Evolutionary conservation across 2,329 filamentous ascomycete species (phyloP).

Genomic region (Penicillium fuscoglaucum): DNA sequence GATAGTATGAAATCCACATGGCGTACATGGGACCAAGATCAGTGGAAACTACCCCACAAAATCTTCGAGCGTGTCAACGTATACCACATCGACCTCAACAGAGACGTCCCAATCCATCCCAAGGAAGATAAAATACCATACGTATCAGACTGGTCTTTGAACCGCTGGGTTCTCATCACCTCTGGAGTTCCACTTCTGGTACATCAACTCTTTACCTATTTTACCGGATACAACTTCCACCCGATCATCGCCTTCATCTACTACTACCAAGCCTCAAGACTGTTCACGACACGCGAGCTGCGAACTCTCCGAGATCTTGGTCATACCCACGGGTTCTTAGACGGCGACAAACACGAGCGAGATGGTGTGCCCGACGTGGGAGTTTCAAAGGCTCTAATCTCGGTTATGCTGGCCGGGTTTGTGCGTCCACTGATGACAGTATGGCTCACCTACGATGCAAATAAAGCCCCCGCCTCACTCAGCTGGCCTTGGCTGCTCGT

Average conservation of each 20-base stretch:
- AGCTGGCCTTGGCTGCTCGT: not conserved
- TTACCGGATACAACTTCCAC: not conserved
- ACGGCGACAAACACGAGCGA: slow-evolving; percentile 3
- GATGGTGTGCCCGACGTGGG: slow-evolving; percentile 5
- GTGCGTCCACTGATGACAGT: slow-evolving; percentile 2
- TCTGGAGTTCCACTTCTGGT: not conserved
- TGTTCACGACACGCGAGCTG: slow-evolving; percentile 3
- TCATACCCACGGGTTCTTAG: not conserved
- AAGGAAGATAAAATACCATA: not conserved
- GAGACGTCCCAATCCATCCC: slow-evolving; percentile 1
- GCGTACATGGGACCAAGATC: too few relatives aligned
- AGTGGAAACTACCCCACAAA: too few relatives aligned
- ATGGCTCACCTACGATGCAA: not conserved
- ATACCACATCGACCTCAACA: slow-evolving; percentile 1
- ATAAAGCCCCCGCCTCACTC: not conserved
- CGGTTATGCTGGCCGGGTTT: not conserved
- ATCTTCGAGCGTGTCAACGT: not conserved
- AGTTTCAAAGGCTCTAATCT: not conserved
- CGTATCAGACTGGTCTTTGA: not conserved
- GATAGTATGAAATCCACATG: too few relatives aligned
- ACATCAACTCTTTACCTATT: not conserved
- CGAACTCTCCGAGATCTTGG: slow-evolving; percentile 1
- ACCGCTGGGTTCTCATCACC: slow-evolving; percentile 3
- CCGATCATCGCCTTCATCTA: slow-evolving; percentile 1
- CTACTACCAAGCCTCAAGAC: slow-evolving; percentile 1